Percentiles rank a stretch among this genome's conserved stretches.
Conservation (phyloP, 73 alveolate species). For the Blepharisma japonicum region DNA sequence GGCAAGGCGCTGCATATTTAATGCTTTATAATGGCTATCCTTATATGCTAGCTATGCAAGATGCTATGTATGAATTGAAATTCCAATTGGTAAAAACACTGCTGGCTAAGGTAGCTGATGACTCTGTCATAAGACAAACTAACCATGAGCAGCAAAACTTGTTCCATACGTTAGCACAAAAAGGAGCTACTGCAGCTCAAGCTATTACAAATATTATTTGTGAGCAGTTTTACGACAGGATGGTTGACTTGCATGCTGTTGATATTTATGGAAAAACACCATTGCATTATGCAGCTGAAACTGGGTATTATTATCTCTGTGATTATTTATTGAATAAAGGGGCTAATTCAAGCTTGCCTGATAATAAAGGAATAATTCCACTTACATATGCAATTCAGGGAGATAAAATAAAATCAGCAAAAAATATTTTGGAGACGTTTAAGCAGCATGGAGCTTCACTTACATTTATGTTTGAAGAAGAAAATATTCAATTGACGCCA, state of each 20-base stretch:
- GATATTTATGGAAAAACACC: conserved; percentile 57
- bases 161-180: conserved; percentile 59
- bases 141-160: conserved; percentile 52
- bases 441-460: conserved; percentile 28
- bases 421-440: neutral
- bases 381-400: conserved; percentile 34
- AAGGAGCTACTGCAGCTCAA: conserved; percentile 42
- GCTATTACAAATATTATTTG: conserved; percentile 35
- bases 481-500: conserved; percentile 5
- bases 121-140: conserved; percentile 35
- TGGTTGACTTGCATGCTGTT: conserved; percentile 48
- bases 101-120: conserved; percentile 55
- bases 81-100: conserved; percentile 61
- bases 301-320: conserved; percentile 35
- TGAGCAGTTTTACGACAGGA: conserved; percentile 40
- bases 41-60: conserved; percentile 64
- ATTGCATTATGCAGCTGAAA: conserved; percentile 59
- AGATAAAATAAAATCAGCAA: conserved; percentile 2
- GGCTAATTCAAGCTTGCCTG: conserved; percentile 33
- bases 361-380: conserved; percentile 33
- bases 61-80: conserved; percentile 62
- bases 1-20: conserved; percentile 71
- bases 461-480: conserved; percentile 15
- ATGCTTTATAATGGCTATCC: conserved; percentile 59
- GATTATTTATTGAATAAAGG: conserved; percentile 35